Evolutionary conservation across 306 rosid species (phyloP), one percentile per base, ranked within the genome.

Genomic region (Dicorynia guianensis): DNA sequence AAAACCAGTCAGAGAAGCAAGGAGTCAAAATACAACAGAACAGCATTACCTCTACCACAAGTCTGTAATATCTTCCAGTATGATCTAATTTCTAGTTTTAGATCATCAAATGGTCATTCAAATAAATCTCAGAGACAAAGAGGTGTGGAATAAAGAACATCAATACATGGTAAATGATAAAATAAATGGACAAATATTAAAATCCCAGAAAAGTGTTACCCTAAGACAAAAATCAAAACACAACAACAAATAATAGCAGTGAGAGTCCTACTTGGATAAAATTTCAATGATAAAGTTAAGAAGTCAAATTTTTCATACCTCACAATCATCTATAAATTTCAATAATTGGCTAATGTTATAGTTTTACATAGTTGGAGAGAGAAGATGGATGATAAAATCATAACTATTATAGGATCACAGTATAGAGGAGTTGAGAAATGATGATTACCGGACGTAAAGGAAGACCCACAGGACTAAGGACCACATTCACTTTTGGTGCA

Each of bases 391-490:
- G 40, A 35, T 18, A 46, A 64, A 57, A 70, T 63, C 59, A 72
- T 36, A 62, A 17, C 68, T 62, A 79, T 38, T 69, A 71, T 19
- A 25, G 69, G 79, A 77, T 30, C 59, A 65, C 35, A 50, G 47
- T 57, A 35, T 40, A 77, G 61, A 79, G 55, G 59, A 53, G 59
- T 73, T 67, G 54, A 78, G 66, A 83, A 69, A 55, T 43, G 76
- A 76, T 67, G 73, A 86, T 87, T 79, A 96, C 99, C 89, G 92
- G 98, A 67, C 96, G 98, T 68, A 91, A 67, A 72, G 99, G 99
- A 80, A 96, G 99, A 80, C 98, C 98, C 20, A 38, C 65, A 20
- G 85, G 87, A 85, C 94, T 88, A 73, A 89, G 90, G 73, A 43
- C 48, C 76, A 90, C 87, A 78, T 84, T 81, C 5, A 82, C 64